Percentiles rank a stretch among this genome's conserved stretches.
Conservation (phyloP, 2,329 filamentous ascomycete genomes). For the Colletotrichum sp. region DNA sequence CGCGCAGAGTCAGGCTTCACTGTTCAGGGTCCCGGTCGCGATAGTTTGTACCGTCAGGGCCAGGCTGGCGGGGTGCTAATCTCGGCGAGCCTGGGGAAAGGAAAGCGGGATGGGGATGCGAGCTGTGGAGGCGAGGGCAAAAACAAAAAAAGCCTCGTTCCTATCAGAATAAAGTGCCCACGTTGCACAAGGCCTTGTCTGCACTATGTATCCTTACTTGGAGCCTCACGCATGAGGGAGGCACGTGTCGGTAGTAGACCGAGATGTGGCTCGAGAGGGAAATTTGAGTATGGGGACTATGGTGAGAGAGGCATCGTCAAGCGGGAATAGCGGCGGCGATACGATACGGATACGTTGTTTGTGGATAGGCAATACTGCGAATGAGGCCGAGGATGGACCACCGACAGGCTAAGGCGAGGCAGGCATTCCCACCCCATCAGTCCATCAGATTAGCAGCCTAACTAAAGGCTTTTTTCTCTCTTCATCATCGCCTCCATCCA, state of each 20-base stretch:
- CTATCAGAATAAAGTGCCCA: not conserved
- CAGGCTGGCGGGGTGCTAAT: conserved; percentile 11
- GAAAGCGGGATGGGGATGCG: conserved; percentile 2
- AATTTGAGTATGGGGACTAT: not conserved
- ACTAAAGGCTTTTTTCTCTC: not conserved
- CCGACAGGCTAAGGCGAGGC: conserved; percentile 1
- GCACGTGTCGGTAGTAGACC: conserved; percentile 19
- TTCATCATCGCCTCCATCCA: not conserved
- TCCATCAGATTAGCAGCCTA: not conserved
- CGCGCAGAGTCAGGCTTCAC: not conserved
- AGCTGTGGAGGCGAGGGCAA: not conserved
- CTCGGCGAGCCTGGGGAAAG: conserved; percentile 17
- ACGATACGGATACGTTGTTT: conserved; percentile 5
- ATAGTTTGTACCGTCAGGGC: not conserved
- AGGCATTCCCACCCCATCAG: not conserved
- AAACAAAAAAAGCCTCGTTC: not conserved
- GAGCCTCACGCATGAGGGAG: not conserved
- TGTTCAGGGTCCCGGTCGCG: not conserved
- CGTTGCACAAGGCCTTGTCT: not conserved
- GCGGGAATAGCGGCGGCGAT: conserved; percentile 20
- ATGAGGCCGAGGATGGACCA: conserved; percentile 20
- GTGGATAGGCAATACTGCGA: conserved; percentile 21
- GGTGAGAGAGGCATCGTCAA: not conserved
- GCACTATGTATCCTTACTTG: not conserved
- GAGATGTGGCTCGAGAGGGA: conserved; percentile 11